These are phyloP conservation scores for Priceomyces fermenticarens DNA, from an alignment of 805 yeast species.

Conservation along the genomic window DNA sequence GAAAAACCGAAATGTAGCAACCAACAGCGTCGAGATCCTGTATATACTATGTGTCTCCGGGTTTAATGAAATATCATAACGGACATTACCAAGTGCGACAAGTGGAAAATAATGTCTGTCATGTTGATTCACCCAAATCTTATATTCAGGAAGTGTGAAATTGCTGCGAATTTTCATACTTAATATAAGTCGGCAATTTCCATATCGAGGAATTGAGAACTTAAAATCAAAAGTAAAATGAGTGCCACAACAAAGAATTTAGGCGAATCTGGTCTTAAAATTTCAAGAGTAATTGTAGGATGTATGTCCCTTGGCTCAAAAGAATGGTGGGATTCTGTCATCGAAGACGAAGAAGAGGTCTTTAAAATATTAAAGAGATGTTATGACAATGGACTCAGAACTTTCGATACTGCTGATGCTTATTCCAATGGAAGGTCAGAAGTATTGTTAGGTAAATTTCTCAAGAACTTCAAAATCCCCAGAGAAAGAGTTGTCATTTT, in stretches of 20 bases:
- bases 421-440: conserved; percentile 21
- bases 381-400: conserved; percentile 19
- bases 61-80: no score
- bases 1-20: no score
- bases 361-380: conserved; percentile 17
- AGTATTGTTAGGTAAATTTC: conserved; percentile 15
- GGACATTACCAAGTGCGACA: no score
- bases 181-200: no score
- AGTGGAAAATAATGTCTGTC: no score
- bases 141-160: no score
- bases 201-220: no score
- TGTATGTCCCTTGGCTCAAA: conserved; percentile 49
- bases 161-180: no score
- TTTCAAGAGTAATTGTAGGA: conserved; percentile 51
- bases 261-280: conserved; percentile 50
- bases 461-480: conserved; percentile 18
- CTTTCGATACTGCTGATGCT: conserved; percentile 22
- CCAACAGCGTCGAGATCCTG: no score
- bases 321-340: conserved; percentile 30
- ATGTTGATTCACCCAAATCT: no score
- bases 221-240: no score
- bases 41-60: no score
- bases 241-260: conserved; percentile 1
- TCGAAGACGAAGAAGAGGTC: conserved; percentile 2
- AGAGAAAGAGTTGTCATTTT: conserved; percentile 18